Base-by-base conservation (phyloP, 2,329 filamentous ascomycete species). In the Monilinia polystroma region DNA sequence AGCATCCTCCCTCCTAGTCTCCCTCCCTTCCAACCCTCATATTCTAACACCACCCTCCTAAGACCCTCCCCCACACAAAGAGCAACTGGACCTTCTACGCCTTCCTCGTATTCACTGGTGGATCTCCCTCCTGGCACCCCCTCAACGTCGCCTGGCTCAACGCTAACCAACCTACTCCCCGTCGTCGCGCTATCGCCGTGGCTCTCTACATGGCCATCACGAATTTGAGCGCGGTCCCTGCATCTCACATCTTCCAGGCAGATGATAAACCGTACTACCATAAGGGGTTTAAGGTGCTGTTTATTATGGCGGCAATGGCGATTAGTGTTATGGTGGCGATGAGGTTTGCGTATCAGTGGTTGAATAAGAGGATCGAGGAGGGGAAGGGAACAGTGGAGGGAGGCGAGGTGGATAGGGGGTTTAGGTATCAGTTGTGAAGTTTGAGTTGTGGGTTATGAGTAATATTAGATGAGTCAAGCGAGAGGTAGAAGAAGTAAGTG, bases 191-290 rank as follows among this genome's bases (percentile, higher is more conserved):
- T 7, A 66, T 66, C 2, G 63, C 63, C 1, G 35, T 66, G 10
- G 55, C 63, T 7, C 45, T 66, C 6, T 66, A 66, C 18, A 66
- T 66, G 63, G 63, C 63, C 3, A 66, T 60, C 23, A 66, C 63
- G 10, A 66, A 66, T 60, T 2, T 66, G 23, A 52, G 43, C 16
- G 63, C 54, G 1, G 63, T 66, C 6, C 63, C 63, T 6, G 63
- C 63, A 3, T 59, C 45, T 26, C 55, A 66, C 45, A 60, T 66
- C 12, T 66, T 66, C n/a, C 63, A 60, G 23, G 63, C 45, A 14
- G 52, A 35, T 14, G 63, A 66, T 60, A 66, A 66, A 43, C 63
- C 55, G 23, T 66, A 66, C 52, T 66, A 66, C 45, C 63, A 66
- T 45, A 41, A 66, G 1, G 63, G 63, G 16, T 66, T 66, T 35